These are phyloP conservation scores for Linnemannia schmuckeri DNA, from an alignment of 192 early-diverging fungal species.

Conservation along the genomic window DNA sequence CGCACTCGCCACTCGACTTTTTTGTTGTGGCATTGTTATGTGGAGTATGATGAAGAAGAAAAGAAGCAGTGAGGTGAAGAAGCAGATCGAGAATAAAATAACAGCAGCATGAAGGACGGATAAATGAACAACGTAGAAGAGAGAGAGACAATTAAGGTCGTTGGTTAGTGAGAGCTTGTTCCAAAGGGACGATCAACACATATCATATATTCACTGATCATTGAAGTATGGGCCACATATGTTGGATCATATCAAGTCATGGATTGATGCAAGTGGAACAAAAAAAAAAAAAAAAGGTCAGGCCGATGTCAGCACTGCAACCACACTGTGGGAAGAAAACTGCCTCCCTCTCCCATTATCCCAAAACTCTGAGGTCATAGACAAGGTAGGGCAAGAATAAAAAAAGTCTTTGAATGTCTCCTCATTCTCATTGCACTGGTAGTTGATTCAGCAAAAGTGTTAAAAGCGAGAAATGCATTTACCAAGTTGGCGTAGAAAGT, in stretches of 20 bases:
- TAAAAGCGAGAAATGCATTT: slow-evolving; percentile 26
- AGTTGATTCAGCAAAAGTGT: not conserved
- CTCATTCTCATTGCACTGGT: not conserved
- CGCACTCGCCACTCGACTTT: slow-evolving; percentile 87
- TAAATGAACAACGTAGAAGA: not conserved
- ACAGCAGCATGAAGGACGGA: not conserved
- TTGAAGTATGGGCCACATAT: not conserved
- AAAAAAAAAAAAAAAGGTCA: not conserved
- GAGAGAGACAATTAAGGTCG: not conserved
- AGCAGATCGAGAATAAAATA: not conserved
- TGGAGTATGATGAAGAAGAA: not conserved
- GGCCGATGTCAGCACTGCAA: not conserved
- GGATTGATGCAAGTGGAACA: not conserved
- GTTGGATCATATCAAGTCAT: too few species aligned
- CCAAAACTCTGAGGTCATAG: not conserved
- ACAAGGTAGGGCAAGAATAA: not conserved
- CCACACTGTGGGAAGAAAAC: not conserved
- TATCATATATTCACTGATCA: not conserved
- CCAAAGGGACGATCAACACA: not conserved
- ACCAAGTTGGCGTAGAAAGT: slow-evolving; percentile 80
- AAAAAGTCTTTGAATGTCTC: not conserved
- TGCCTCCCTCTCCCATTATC: too few species aligned
- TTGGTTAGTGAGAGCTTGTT: not conserved
- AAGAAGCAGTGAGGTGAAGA: not conserved
- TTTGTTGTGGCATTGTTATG: not conserved